Evolutionary conservation across 805 yeast genomes (phyloP).

Genomic region (Cyberlindnera amylophila): DNA sequence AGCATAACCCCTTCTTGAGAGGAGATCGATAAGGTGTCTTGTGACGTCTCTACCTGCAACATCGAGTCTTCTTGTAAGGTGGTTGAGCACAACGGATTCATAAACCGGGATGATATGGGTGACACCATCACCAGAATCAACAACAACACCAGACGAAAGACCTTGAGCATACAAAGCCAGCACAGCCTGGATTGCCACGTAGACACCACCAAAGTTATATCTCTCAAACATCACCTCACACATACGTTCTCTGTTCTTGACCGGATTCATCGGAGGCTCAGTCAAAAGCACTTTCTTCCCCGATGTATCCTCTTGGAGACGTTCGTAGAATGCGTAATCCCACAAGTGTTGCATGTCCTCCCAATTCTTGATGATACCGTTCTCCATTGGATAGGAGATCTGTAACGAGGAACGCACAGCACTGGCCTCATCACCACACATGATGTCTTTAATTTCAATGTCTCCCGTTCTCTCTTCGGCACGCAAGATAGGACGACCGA

Average conservation of each 20-base stretch:
- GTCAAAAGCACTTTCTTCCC: constrained; percentile 85
- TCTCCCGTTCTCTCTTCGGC: constrained; percentile 87
- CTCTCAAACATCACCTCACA: constrained; percentile 90
- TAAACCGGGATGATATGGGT: constrained; percentile 98
- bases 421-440: constrained; percentile 97
- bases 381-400: constrained; percentile 97
- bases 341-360: constrained; percentile 98
- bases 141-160: constrained; percentile 93
- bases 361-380: constrained; percentile 96
- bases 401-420: constrained; percentile 86
- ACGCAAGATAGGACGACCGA: constrained; percentile 93
- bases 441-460: constrained; percentile 85
- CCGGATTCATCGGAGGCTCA: constrained; percentile 97
- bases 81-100: constrained; percentile 94
- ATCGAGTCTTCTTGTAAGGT: constrained; percentile 85
- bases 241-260: constrained; percentile 85
- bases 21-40: constrained; percentile 84
- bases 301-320: constrained; percentile 75
- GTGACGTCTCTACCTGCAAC: constrained; percentile 99
- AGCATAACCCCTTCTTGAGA: constrained; percentile 95
- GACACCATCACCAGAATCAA: constrained; percentile 98
- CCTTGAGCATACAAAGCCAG: constrained; percentile 97
- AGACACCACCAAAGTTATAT: constrained; percentile 86
- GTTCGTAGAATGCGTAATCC: constrained; percentile 95
- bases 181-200: constrained; percentile 97